Percentiles rank a stretch among this genome's conserved stretches.
Evolutionary conservation across 2,329 filamentous ascomycete genomes (phyloP).

Genomic region (Didymella exigua): DNA sequence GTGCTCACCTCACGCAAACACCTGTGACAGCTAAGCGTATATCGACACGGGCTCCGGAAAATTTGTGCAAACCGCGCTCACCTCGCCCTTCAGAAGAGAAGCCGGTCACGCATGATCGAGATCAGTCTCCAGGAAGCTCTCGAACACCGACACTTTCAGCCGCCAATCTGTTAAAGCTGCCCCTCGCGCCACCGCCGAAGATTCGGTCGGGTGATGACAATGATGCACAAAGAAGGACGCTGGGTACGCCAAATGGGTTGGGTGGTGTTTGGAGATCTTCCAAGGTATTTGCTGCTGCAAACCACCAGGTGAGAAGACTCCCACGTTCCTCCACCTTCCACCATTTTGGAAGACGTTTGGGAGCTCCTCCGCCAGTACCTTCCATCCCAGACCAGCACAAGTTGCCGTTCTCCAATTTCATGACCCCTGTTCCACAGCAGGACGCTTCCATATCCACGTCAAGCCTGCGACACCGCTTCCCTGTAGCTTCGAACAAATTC

Average conservation of each 20-base stretch:
- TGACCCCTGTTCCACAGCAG: background rate
- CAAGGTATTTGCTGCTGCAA: conserved; percentile 22
- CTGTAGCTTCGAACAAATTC: background rate
- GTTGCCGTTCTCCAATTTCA: conserved; percentile 19
- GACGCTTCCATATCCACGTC: background rate
- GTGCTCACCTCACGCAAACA: conserved; percentile 24
- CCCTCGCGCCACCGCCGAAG: conserved; percentile 16
- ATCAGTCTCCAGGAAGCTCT: conserved; percentile 25
- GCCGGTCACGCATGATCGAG: conserved; percentile 18
- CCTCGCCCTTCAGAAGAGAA: conserved; percentile 1
- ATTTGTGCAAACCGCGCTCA: background rate
- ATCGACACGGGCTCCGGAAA: conserved; percentile 12
- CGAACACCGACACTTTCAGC: conserved; percentile 16
- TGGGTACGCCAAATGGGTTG: conserved; percentile 29
- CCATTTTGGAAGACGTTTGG: conserved; percentile 22
- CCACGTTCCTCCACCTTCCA: conserved; percentile 40
- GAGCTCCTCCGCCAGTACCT: conserved; percentile 32
- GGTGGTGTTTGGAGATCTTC: conserved; percentile 31
- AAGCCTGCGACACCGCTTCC: background rate
- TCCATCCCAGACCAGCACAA: conserved; percentile 31
- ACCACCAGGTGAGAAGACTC: conserved; percentile 43
- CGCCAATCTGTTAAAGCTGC: background rate
- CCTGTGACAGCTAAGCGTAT: conserved; percentile 28
- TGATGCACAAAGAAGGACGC: conserved; percentile 26
- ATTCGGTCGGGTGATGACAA: conserved; percentile 19